Conservation (phyloP, 2,329 filamentous ascomycete species). For the Massarina eburnea region DNA sequence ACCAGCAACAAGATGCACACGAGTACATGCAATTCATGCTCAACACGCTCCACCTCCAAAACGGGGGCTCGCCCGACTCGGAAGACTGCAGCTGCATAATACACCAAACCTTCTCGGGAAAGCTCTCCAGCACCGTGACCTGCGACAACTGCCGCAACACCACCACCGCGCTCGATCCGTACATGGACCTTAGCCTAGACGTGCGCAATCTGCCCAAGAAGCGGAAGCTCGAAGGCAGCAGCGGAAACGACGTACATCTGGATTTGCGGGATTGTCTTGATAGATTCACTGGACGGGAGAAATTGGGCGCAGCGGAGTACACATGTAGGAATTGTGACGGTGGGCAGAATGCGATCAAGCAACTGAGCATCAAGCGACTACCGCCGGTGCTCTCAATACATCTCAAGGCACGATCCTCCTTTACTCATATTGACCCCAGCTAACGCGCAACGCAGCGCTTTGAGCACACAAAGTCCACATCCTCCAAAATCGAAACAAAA, state of each 20-base stretch:
- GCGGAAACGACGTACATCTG: constrained; percentile 37
- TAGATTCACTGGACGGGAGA: constrained; percentile 84
- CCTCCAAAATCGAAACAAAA: constrained; percentile 84
- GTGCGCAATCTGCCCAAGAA: constrained; percentile 76
- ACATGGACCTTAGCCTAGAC: constrained; percentile 86
- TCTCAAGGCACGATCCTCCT: constrained; percentile 67
- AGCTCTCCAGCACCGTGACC: constrained; percentile 85
- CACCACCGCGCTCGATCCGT: constrained; percentile 81
- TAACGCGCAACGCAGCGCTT: constrained; percentile 56
- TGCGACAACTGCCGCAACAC: constrained; percentile 84
- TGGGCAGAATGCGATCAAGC: constrained; percentile 75
- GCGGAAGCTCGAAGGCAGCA: constrained; percentile 51
- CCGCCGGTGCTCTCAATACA: constrained; percentile 91
- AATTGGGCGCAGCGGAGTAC: constrained; percentile 74
- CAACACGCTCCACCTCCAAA: constrained; percentile 81
- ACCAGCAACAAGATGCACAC: constrained; percentile 94
- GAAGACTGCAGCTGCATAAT: constrained; percentile 80
- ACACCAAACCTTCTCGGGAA: constrained; percentile 92
- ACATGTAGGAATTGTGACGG: constrained; percentile 79
- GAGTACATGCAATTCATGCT: constrained; percentile 96
- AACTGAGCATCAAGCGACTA: constrained; percentile 79
- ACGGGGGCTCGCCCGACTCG: constrained; percentile 58
- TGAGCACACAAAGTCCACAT: constrained; percentile 73
- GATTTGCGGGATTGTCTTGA: constrained; percentile 68
- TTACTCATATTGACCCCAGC: background rate